These are phyloP conservation scores for Mortierella sp. DNA, from an alignment of 371 early-diverging fungal species.

Conservation along the genomic window DNA sequence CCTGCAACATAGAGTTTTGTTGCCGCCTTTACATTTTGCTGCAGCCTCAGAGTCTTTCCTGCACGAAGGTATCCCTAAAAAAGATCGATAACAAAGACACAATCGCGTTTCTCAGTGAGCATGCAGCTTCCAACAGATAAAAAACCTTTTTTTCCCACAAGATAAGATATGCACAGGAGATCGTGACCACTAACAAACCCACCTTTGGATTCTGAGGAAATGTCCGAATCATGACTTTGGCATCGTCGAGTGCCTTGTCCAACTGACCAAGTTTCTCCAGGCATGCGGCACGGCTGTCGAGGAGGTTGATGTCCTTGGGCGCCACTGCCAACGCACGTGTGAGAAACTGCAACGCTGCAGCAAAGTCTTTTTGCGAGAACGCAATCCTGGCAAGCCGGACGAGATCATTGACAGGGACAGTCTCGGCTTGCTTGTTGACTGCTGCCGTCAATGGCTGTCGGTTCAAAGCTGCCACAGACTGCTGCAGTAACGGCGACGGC, in stretches of 20 bases:
- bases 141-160: background rate
- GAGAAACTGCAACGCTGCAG: slow-evolving; percentile 25
- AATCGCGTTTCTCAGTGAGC: background rate
- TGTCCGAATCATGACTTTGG: slow-evolving; percentile 41
- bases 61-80: slow-evolving; percentile 49
- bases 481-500: background rate
- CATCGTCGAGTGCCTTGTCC: slow-evolving; percentile 32
- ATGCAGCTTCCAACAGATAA: background rate
- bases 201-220: slow-evolving; percentile 50
- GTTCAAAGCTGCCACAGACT: background rate
- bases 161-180: background rate
- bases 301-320: slow-evolving; percentile 48
- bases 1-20: slow-evolving; percentile 41
- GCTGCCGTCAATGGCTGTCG: background rate
- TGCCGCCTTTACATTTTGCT: slow-evolving; percentile 34
- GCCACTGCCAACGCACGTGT: slow-evolving; percentile 36
- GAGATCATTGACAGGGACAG: slow-evolving; percentile 45
- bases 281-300: slow-evolving; percentile 50
- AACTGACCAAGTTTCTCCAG: slow-evolving; percentile 34
- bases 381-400: slow-evolving; percentile 39
- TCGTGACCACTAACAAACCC: background rate
- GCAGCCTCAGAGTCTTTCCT: slow-evolving; percentile 38
- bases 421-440: slow-evolving; percentile 11
- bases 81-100: background rate
- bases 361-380: slow-evolving; percentile 40